These are phyloP conservation scores for Pseudocercospora crystallina DNA, from an alignment of 2,329 filamentous ascomycete species.

Conservation along the genomic window DNA sequence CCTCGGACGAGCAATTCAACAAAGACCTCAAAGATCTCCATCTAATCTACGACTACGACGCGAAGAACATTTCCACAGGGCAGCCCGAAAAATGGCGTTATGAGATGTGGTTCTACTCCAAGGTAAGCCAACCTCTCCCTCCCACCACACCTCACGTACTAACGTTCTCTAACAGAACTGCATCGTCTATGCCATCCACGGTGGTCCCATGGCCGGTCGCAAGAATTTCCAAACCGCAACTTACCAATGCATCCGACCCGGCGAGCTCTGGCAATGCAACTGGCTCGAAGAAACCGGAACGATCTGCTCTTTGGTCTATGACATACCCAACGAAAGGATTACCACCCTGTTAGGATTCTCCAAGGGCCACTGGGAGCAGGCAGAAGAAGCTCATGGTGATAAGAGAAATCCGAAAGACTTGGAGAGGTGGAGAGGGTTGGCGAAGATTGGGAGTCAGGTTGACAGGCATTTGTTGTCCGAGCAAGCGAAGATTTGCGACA, in stretches of 20 bases:
- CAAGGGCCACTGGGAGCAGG: slow-evolving; percentile 55
- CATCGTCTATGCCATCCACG: slow-evolving; percentile 60
- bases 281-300: slow-evolving; percentile 63
- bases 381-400: slow-evolving; percentile 54
- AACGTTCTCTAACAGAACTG: slow-evolving; percentile 31
- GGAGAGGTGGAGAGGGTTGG: slow-evolving; percentile 52
- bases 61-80: slow-evolving; percentile 42
- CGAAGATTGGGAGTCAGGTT: slow-evolving; percentile 50
- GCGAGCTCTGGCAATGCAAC: slow-evolving; percentile 61
- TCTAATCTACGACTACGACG: slow-evolving; percentile 59
- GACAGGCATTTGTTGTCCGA: slow-evolving; percentile 55
- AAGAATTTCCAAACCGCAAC: slow-evolving; percentile 55
- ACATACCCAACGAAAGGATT: slow-evolving; percentile 51
- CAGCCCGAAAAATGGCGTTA: slow-evolving; percentile 61
- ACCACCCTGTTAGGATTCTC: slow-evolving; percentile 57
- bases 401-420: slow-evolving; percentile 55
- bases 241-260: slow-evolving; percentile 59
- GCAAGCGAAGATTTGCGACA: slow-evolving; percentile 54
- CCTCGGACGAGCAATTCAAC: slow-evolving; percentile 40
- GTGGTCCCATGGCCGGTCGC: slow-evolving; percentile 59
- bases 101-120: slow-evolving; percentile 58
- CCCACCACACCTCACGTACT: background rate
- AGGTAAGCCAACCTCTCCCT: slow-evolving; percentile 35
- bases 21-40: slow-evolving; percentile 55
- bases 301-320: slow-evolving; percentile 56